Conservation (phyloP, 1,284 basidiomycete genomes). For the Trametes polyzona region DNA sequence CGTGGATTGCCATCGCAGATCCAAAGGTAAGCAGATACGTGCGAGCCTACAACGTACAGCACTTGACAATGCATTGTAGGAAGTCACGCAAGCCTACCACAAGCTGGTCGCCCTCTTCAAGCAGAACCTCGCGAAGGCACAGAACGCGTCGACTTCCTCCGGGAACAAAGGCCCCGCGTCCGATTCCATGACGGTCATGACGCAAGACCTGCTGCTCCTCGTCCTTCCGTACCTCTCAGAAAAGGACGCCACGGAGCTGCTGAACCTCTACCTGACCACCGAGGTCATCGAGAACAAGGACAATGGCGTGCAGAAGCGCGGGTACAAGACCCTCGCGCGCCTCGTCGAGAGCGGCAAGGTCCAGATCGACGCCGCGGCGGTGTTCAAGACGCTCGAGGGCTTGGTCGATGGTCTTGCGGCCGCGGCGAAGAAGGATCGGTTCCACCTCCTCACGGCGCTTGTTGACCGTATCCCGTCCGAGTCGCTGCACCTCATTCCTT, state of each 20-base stretch:
- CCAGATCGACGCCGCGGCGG: conserved; percentile 54
- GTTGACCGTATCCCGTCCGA: conserved; percentile 73
- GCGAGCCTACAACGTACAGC: background rate
- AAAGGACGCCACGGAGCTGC: conserved; percentile 63
- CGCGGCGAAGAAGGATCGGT: conserved; percentile 94
- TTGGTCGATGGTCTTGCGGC: conserved; percentile 70
- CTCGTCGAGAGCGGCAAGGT: conserved; percentile 69
- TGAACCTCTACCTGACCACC: conserved; percentile 62
- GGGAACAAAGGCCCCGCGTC: conserved; percentile 43
- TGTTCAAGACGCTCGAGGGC: conserved; percentile 69
- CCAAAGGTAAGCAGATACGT: conserved; percentile 54
- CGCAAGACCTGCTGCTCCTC: conserved; percentile 89
- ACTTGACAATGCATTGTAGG: conserved; percentile 42
- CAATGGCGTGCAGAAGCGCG: conserved; percentile 93
- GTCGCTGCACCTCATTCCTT: conserved; percentile 85
- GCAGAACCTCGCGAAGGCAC: conserved; percentile 59
- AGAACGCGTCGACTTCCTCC: conserved; percentile 32
- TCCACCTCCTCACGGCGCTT: conserved; percentile 77
- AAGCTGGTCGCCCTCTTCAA: conserved; percentile 83
- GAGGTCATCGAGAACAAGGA: conserved; percentile 75
- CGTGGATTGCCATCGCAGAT: conserved; percentile 86
- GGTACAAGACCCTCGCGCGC: conserved; percentile 87
- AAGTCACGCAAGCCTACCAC: conserved; percentile 79
- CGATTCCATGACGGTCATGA: conserved; percentile 70
- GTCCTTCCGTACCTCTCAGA: conserved; percentile 80